Conservation (phyloP, 225 moss, liverwort and hornwort genomes). For the Pseudisothecium myosuroides region DNA sequence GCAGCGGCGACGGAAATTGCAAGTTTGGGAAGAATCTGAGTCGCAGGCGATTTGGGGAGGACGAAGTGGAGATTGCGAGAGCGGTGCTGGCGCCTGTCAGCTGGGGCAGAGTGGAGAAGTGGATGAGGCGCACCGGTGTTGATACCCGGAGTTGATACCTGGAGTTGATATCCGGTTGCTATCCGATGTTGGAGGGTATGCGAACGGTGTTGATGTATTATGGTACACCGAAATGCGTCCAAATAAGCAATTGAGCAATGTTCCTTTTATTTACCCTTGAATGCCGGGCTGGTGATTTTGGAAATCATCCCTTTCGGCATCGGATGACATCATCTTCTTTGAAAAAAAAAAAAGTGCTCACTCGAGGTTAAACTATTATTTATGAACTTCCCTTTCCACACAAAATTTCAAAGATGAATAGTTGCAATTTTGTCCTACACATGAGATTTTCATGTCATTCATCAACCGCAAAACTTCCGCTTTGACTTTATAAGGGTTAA, state of each 20-base stretch:
- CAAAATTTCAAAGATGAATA: too few species aligned
- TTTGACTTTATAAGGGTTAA: too few species aligned
- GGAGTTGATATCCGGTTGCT: too few species aligned
- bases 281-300: too few species aligned
- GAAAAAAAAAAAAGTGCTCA: too few species aligned
- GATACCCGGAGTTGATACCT: neutral
- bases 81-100: neutral
- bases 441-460: too few species aligned
- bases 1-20: neutral
- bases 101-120: neutral
- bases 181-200: neutral
- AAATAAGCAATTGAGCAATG: neutral
- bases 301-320: too few species aligned
- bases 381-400: too few species aligned
- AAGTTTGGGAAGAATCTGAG: neutral
- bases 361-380: too few species aligned
- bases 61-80: neutral
- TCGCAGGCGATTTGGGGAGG: neutral
- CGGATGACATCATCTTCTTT: too few species aligned
- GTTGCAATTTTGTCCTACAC: too few species aligned
- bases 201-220: fast-evolving
- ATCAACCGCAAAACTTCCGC: too few species aligned
- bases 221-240: neutral
- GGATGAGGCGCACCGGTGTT: neutral
- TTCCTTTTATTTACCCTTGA: neutral